Base-by-base conservation (phyloP, 768 basidiomycete species). In the Suillus discolor region DNA sequence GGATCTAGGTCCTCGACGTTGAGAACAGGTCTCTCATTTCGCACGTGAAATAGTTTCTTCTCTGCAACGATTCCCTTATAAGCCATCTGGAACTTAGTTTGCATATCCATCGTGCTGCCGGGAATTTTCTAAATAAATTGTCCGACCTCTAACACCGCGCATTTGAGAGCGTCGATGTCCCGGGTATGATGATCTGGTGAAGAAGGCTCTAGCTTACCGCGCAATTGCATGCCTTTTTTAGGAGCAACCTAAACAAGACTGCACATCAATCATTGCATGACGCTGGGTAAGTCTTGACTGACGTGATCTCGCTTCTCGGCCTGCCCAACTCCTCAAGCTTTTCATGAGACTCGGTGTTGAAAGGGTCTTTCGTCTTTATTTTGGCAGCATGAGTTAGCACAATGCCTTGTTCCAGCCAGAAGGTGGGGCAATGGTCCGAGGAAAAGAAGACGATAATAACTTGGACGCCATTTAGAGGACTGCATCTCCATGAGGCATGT, bases 351-450 rank as follows among this genome's bases (percentile, higher is more conserved):
- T 68, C 77, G 16, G 67, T 61, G 1, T 25, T 68, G 20, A 79
- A n/a, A n/a, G n/a, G 71, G 5, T 16, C 4, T 61, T 79, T 83
- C 3, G 71, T 69, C 28, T 70, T 68, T 6, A 20, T 64, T 71
- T 83, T 83, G 55, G 71, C 67, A 16, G 69, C 62, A 42, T 71
- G 41, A 7, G 77, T 66, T 20, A 72, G 34, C 2, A 69, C 38
- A 12, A 77, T 69, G 20, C 61, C 74, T 66, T 31, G 73, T 51
- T 83, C 79, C 36, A 85, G 74, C 67, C 2, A 83, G 70, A 39
- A 84, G 67, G 61, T 77, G 79, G 1, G 83, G 80, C 9, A 85
- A 72, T 20, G 74, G 73, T 61, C 74, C 74, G 6, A 74, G 70
- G 68, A 80, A 83, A 13, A 81, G 71, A 0, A 71, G 65, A 13